Evolutionary conservation across 768 basidiomycete genomes (phyloP), one percentile per base, ranked within the genome.

Genomic region (Rhodotorula paludigena): DNA sequence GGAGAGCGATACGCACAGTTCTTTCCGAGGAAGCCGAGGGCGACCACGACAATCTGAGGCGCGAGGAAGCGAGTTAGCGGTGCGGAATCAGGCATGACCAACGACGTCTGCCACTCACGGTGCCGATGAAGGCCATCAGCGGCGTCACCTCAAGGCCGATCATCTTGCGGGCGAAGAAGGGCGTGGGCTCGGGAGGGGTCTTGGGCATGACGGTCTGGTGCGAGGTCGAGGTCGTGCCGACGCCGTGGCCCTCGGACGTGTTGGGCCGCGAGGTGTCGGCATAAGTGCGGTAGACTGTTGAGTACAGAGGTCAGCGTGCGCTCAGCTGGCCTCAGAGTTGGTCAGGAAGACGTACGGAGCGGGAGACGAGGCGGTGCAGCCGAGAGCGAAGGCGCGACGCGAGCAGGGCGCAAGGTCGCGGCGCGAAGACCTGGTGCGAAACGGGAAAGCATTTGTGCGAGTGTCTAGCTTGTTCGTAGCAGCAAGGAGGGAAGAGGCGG

Each of bases 141-240:
- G 57, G 42, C 5, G 57, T 47, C 3, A 62, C 61, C 28, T 62
- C 61, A 35, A 62, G 61, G 5, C 61, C 61, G 18, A 62, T 62
- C 53, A 55, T 62, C 53, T 62, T 55, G 53, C 53, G 61, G 1
- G 61, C 61, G 21, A 62, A 62, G 61, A 62, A 62, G 16, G 61
- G 33, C 21, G 61, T 62, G 2, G 61, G 61, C 35, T 55, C 32
- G n/a, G 61, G 52, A 25, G 61, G 42, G 1, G 60, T 28, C 3
- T 55, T n/a, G n/a, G n/a, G 41, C 25, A 53, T 52, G 20, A 62
- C 53, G 12, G 61, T 62, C 41, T 42, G 52, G 61, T 62, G 61
- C 1, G 42, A n/a, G n/a, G 52, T 53, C 14, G 52, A 54, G 33
- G 61, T 62, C 23, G 28, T 42, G 33, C 23, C 41, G 1, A 5